These are phyloP conservation scores for Testicularia cyperi DNA, from an alignment of 1,284 basidiomycete species.

Conservation along the genomic window DNA sequence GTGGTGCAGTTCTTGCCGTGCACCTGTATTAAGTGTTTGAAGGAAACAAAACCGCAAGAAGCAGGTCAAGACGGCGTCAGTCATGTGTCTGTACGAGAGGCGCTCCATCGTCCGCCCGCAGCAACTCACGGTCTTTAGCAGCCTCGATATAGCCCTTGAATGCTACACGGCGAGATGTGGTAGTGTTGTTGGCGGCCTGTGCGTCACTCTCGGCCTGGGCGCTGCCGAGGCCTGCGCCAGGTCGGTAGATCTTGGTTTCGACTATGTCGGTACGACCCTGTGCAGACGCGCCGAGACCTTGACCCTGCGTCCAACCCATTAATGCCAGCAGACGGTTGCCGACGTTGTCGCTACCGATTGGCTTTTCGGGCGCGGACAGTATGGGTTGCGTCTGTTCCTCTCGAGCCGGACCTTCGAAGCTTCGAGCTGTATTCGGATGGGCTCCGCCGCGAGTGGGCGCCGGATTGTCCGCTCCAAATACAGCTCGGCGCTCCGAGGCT, in stretches of 20 bases:
- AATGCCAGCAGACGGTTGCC: slow-evolving; percentile 32
- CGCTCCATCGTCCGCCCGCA: slow-evolving; percentile 11
- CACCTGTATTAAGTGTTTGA: too few species aligned
- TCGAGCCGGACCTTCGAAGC: slow-evolving; percentile 21
- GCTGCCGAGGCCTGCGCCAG: slow-evolving; percentile 30
- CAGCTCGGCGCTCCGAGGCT: slow-evolving; percentile 36
- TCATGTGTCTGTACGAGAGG: too few species aligned
- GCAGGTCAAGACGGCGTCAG: too few species aligned
- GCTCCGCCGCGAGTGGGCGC: not conserved
- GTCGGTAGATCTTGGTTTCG: slow-evolving; percentile 33
- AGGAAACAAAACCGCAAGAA: too few species aligned
- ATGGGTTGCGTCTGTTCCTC: not conserved
- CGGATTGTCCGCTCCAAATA: slow-evolving; percentile 27
- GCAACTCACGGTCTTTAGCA: slow-evolving; percentile 17
- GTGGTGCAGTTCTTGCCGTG: too few species aligned
- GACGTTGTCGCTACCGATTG: slow-evolving; percentile 25
- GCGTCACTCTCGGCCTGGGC: not conserved
- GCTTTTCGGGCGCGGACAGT: slow-evolving; percentile 23
- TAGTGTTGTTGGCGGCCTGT: too few species aligned
- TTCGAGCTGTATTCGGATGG: not conserved
- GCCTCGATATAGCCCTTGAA: slow-evolving; percentile 16
- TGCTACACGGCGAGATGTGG: too few species aligned
- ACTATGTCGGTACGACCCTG: slow-evolving; percentile 24
- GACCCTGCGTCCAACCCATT: slow-evolving; percentile 40
- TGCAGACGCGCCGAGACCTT: slow-evolving; percentile 17